A percentile compares a stretch with the other conserved stretches of the same genome.
Conservation (phyloP, 768 basidiomycete genomes). For the Kwoniella europaea region DNA sequence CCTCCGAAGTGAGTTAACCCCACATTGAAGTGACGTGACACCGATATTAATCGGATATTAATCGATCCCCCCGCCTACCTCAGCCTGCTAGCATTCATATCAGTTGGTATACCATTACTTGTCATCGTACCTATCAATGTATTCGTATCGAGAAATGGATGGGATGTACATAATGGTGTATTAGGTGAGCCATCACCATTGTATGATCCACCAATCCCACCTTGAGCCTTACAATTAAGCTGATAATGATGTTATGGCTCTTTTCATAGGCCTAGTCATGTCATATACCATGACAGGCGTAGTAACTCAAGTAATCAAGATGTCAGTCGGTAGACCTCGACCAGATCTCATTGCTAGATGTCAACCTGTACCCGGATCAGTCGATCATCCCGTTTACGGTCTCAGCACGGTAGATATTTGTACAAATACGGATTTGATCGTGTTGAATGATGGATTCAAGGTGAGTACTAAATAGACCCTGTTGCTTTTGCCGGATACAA, state of each 20-base stretch:
- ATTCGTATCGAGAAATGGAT: slow-evolving; percentile 76
- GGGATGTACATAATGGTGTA: slow-evolving; percentile 81
- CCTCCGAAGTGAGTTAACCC: slow-evolving; percentile 39
- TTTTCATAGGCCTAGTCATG: slow-evolving; percentile 66
- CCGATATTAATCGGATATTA: not conserved
- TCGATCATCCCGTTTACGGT: slow-evolving; percentile 70
- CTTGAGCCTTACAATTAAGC: too few species aligned
- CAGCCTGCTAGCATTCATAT: slow-evolving; percentile 59
- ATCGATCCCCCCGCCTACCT: not conserved
- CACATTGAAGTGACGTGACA: not conserved
- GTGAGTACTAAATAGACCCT: slow-evolving; percentile 24
- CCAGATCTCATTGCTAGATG: slow-evolving; percentile 56
- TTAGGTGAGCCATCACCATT: slow-evolving; percentile 33
- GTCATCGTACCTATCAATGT: slow-evolving; percentile 73
- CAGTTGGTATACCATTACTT: slow-evolving; percentile 69
- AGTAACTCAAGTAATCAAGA: slow-evolving; percentile 81
- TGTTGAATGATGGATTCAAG: slow-evolving; percentile 81
- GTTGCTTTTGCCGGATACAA: not conserved
- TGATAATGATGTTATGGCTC: not conserved
- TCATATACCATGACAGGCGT: slow-evolving; percentile 76
- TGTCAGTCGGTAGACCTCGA: slow-evolving; percentile 62
- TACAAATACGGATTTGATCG: slow-evolving; percentile 67
- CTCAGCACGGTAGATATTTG: slow-evolving; percentile 79
- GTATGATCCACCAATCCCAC: not conserved
- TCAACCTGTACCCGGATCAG: slow-evolving; percentile 68